Evolutionary conservation across 306 rosid genomes (phyloP).

Genomic region (Coriaria nepalensis): DNA sequence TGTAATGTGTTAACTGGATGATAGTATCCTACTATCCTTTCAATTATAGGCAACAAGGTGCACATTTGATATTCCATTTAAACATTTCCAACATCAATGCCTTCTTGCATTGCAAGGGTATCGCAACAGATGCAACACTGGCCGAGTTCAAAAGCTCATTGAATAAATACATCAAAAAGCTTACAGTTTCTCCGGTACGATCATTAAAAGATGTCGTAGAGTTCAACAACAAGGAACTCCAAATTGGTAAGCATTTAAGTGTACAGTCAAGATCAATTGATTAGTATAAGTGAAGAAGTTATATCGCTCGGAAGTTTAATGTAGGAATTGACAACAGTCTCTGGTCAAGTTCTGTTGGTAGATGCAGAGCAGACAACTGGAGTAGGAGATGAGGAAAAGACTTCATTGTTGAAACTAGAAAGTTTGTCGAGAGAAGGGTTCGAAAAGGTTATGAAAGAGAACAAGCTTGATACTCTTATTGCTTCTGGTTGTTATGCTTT

Average conservation of each 20-base stretch:
- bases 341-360: conserved; percentile 30
- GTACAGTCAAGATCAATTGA: no score
- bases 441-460: conserved; percentile 27
- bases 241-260: conserved; percentile 10
- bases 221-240: conserved; percentile 16
- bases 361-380: conserved; percentile 33
- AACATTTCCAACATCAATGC: conserved; percentile 15
- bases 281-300: no score
- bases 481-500: conserved; percentile 1
- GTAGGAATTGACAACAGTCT: conserved; percentile 21
- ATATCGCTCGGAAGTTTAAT: no score
- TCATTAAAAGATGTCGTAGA: conserved; percentile 18
- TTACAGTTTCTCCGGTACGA: conserved; percentile 10
- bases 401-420: conserved; percentile 20
- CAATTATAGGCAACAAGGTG: conserved; percentile 17
- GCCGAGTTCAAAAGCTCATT: conserved; percentile 6
- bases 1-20: background rate
- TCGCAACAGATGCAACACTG: conserved; percentile 14
- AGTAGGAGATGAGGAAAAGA: conserved; percentile 19
- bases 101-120: conserved; percentile 10
- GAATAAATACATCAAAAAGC: conserved; percentile 15
- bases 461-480: conserved; percentile 35
- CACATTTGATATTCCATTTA: conserved; percentile 17
- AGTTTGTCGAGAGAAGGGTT: conserved; percentile 28
- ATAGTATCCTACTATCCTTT: background rate